Base-by-base conservation (phyloP, 805 yeast species). In the Cyberlindnera galapagoensis region DNA sequence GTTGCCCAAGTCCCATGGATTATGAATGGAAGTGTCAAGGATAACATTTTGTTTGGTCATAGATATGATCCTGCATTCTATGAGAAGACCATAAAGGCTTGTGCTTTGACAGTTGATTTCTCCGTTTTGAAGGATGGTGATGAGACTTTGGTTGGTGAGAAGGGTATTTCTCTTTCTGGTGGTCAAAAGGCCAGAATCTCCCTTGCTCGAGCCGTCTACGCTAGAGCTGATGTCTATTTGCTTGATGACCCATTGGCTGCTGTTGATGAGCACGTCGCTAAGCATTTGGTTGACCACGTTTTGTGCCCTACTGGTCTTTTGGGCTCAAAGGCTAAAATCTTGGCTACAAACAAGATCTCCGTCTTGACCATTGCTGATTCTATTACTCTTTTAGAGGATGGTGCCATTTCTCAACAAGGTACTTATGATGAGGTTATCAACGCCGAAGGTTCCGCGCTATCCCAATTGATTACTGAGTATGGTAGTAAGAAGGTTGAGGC, bases 171-270 rank as follows among this genome's bases (percentile, higher is more conserved):
- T 10, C 67, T 92, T 30, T 84, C 95, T 25, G 98, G 98, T 31
- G 98, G 98, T 27, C 98, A 92, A 59, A 92, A 92, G 67, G 97
- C 98, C 0, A 77, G 98, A 56, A 69, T 92, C 22, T 79, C 95
- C 1, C 69, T 92, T 33, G 98, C 98, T 0, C 74, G 98, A 54
- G 97, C 98, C 9, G 95, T 92, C 8, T 92, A 92, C 54, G 74
- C 95, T 9, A 71, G 97, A 43, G 94, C 97, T 4, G 97, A 92
- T 52, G 74, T 92, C 19, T 87, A 85, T 54, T 61, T 92, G 24
- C 61, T 92, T 42, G 98, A 92, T 56, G 98, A 92, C 59, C 84
- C 94, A 8, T 69, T 92, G 38, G 81, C 94, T 54, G 98, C 98
- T 17, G 98, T 92, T 25, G 98, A 92, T 60, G 97, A 87, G 48